phyloP scores from a whole-genome alignment of 108 stramenopile genomes.

The Cyclotella cryptica region DNA sequence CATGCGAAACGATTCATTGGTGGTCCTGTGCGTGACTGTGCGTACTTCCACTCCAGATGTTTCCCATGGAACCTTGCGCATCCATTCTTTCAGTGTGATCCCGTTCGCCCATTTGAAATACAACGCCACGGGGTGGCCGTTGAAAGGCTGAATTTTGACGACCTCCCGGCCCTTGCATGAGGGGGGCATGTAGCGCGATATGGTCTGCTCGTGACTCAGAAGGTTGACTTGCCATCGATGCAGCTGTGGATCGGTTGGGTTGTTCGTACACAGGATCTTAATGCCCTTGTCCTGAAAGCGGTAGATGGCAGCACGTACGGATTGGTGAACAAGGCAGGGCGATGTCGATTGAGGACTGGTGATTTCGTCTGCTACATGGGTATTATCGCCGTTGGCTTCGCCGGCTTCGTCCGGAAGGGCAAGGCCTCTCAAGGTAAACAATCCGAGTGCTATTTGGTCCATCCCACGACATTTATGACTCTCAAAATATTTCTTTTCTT shows the following conservation, averaged over 20 bases:
- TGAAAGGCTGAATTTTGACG: conserved; percentile 3
- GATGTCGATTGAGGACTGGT: too few relatives aligned
- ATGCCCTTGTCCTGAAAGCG: conserved; percentile 16
- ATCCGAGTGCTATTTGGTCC: too few relatives aligned
- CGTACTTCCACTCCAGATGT: too few relatives aligned
- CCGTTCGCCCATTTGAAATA: conserved; percentile 39
- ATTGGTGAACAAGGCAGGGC: too few relatives aligned
- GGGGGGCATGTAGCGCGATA: conserved; percentile 1
- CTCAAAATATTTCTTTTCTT: too few relatives aligned
- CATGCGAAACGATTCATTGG: not conserved
- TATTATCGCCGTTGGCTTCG: too few relatives aligned
- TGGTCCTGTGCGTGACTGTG: not conserved
- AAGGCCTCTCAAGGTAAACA: too few relatives aligned
- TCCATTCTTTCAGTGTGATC: conserved; percentile 24
- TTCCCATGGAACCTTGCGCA: not conserved
- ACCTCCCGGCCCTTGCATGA: conserved; percentile 8
- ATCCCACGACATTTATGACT: too few relatives aligned
- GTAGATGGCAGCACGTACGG: conserved; percentile 5
- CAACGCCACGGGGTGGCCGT: conserved; percentile 14
- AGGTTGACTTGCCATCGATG: not conserved
- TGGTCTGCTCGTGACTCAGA: conserved; percentile 9
- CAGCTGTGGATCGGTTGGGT: not conserved
- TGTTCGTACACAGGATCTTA: not conserved
- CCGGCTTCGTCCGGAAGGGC: too few relatives aligned
- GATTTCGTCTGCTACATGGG: too few relatives aligned